These are phyloP conservation scores for Gryganskiella cystojenkinii DNA, from an alignment of 192 early-diverging fungal species.

Conservation along the genomic window DNA sequence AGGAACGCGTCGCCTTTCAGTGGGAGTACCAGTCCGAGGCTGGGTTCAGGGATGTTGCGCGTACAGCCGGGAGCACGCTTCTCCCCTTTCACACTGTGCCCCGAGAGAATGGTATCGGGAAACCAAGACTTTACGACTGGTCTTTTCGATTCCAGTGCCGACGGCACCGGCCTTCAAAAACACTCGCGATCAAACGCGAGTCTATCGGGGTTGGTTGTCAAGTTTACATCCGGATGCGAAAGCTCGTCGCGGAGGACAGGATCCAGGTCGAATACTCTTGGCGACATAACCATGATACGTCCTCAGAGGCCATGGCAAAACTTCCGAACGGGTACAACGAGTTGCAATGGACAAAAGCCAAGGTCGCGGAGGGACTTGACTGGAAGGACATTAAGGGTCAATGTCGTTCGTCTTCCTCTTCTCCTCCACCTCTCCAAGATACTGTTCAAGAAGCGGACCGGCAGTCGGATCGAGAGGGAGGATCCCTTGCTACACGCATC, in stretches of 20 bases:
- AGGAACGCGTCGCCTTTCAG: background rate
- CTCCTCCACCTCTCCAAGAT: too few relatives aligned
- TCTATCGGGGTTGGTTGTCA: background rate
- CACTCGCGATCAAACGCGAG: background rate
- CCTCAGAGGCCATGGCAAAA: background rate
- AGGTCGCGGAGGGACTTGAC: background rate
- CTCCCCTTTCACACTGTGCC: background rate
- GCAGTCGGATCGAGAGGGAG: background rate
- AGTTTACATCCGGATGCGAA: background rate
- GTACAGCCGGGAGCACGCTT: background rate
- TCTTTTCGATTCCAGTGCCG: background rate
- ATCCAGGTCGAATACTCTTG: background rate
- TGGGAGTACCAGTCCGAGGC: background rate
- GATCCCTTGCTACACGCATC: too few relatives aligned
- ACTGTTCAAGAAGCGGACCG: too few relatives aligned
- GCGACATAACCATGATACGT: background rate
- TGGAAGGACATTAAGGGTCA: background rate
- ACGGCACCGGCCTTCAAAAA: background rate
- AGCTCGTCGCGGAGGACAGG: background rate
- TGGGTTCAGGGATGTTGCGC: background rate
- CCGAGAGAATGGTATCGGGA: background rate
- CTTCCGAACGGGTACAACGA: background rate
- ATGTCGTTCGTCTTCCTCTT: too few relatives aligned
- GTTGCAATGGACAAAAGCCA: background rate
- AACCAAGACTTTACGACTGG: background rate